phyloP scores from a whole-genome alignment of 2,329 filamentous ascomycete genomes.

The Paraconiothyrium sp. region DNA sequence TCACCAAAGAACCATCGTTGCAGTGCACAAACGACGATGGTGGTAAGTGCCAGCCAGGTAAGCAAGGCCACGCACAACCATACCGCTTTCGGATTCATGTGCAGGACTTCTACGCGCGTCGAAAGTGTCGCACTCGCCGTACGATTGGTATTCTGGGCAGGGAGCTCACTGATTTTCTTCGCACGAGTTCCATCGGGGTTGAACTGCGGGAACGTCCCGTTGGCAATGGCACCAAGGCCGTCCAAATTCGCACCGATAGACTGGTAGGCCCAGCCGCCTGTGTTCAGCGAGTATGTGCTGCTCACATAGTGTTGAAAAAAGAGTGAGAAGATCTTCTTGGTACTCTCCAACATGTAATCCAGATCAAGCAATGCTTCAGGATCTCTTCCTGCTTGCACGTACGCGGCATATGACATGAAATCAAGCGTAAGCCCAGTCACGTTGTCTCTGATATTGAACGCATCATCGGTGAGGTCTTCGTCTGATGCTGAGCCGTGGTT shows the following conservation, averaged over 20 bases:
- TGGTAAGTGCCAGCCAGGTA: conserved; percentile 19
- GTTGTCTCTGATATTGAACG: conserved; percentile 35
- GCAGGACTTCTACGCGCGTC: conserved; percentile 18
- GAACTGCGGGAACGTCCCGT: conserved; percentile 4
- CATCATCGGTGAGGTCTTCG: conserved; percentile 25
- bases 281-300: conserved; percentile 26
- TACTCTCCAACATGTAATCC: conserved; percentile 17
- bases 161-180: conserved; percentile 8
- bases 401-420: conserved; percentile 42
- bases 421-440: conserved; percentile 37
- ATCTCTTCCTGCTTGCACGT: conserved; percentile 30
- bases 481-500: background rate
- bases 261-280: conserved; percentile 37
- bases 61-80: conserved; percentile 14
- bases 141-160: conserved; percentile 16
- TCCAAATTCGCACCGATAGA: conserved; percentile 32
- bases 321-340: conserved; percentile 34
- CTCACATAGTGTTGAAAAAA: conserved; percentile 46
- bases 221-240: conserved; percentile 5
- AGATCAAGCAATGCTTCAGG: conserved; percentile 29
- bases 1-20: conserved; percentile 16
- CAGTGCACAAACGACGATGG: conserved; percentile 10
- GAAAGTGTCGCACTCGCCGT: conserved; percentile 13
- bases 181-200: conserved; percentile 14
- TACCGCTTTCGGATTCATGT: conserved; percentile 18